phyloP scores from a whole-genome alignment of 2,329 filamentous ascomycete species.

The Ilyonectria robusta region DNA sequence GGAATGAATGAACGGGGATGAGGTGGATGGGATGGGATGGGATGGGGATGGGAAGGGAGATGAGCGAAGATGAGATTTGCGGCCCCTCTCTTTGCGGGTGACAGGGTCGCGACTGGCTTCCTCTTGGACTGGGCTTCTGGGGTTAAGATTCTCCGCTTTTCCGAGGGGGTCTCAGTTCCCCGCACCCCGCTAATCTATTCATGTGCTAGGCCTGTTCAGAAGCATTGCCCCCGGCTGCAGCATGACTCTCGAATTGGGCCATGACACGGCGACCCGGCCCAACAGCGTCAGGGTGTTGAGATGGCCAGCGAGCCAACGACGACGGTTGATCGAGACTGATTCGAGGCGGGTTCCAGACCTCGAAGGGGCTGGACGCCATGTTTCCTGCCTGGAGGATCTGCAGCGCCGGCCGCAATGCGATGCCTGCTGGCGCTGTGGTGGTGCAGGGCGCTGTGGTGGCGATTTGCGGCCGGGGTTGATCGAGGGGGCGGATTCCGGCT shows the following conservation, averaged over 20 bases:
- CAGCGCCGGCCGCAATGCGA: not conserved
- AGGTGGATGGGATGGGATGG: conserved; percentile 23
- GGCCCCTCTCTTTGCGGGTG: conserved; percentile 30
- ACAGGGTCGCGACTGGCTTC: conserved; percentile 28
- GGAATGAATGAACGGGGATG: conserved; percentile 31
- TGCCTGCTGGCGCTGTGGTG: not conserved
- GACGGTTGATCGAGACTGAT: not conserved
- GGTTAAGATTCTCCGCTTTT: conserved; percentile 46
- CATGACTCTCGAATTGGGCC: not conserved
- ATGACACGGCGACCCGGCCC: not conserved
- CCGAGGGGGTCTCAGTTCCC: conserved; percentile 46
- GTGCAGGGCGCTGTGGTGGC: not conserved
- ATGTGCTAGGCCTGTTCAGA: conserved; percentile 37
- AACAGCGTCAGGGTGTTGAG: not conserved
- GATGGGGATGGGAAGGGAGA: conserved; percentile 34
- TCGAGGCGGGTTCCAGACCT: not conserved
- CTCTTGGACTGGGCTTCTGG: conserved; percentile 28
- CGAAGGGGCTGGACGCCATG: not conserved
- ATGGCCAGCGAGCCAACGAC: not conserved
- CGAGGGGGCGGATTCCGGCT: not conserved
- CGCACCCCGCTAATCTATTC: conserved; percentile 45
- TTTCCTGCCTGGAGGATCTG: not conserved
- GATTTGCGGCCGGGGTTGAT: not conserved
- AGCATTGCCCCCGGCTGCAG: conserved; percentile 8
- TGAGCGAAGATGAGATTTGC: conserved; percentile 45